Evolutionary conservation across 176 grass and related monocot species (phyloP), one percentile per base, ranked within the genome.

Genomic region (Neostapfia colusana): DNA sequence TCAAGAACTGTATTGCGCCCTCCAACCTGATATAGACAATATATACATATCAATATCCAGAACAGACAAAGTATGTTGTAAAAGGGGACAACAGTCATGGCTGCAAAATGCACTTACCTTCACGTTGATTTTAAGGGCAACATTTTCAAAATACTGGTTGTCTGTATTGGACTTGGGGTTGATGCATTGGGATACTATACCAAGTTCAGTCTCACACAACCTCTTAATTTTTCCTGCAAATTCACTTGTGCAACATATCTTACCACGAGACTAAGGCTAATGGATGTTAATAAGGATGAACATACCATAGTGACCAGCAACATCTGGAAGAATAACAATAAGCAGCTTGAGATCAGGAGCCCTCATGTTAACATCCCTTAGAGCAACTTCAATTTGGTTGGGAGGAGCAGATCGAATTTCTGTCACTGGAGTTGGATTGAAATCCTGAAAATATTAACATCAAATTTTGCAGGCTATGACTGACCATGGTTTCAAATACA

Each of bases 81-180:
- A 10, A 50, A 45, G 4, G 72, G 15, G 14, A 14, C 16, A 15
- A 23, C 5, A 38, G 17, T 14, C 15, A 23, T 55, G 40, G 20
- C 41, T 4, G 13, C 25, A 9, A 6, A 79, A 39, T 8, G 14
- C 62, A 53, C 49, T 53, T 2, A 91, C 94, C 91, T 97, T 97
- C 11, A 93, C 91, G 81, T 91, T 97, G 56, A 97, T 91, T 87
- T 97, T 97, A 39, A 97, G 77, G 41, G 94, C 70, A 6, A 93
- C 61, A 79, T 97, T 97, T 75, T 86, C 87, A 0, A 90, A 63
- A 80, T 90, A 97, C 50, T 90, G 89, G 18, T 31, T 83, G 74
- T 82, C 87, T 69, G 17, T 76, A 8, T 7, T 79, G n/a, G 51
- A 10, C 2, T 41, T 91, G 3, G 87, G 71, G 15, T 48, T 27